Conservation (phyloP, 2,329 filamentous ascomycete genomes). For the Fusarium metavorans region DNA sequence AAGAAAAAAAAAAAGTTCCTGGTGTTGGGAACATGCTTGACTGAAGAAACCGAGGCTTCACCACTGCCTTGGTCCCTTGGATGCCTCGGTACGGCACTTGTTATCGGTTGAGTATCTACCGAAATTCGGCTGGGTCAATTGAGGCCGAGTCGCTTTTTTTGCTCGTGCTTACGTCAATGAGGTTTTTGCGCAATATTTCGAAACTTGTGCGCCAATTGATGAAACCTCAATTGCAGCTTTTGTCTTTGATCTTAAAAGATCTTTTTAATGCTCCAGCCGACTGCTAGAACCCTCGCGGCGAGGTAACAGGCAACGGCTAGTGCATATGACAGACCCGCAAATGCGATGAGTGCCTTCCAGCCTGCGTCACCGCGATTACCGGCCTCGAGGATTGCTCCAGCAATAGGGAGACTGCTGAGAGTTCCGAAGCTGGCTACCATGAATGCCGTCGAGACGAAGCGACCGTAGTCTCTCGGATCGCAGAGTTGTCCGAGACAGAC, state of each 20-base stretch:
- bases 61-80: constrained; percentile 4
- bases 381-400: constrained; percentile 52
- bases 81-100: constrained; percentile 17
- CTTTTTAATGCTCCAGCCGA: constrained; percentile 33
- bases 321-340: constrained; percentile 49
- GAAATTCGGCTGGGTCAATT: constrained; percentile 15
- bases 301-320: constrained; percentile 34
- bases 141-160: not conserved
- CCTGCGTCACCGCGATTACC: constrained; percentile 43
- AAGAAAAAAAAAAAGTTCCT: not conserved
- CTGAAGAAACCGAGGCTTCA: constrained; percentile 12
- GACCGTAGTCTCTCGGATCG: constrained; percentile 78
- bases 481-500: constrained; percentile 87
- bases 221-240: not conserved
- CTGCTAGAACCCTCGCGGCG: constrained; percentile 32
- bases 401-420: constrained; percentile 60
- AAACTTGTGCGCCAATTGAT: not conserved
- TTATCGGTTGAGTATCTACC: constrained; percentile 16
- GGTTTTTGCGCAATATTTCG: not conserved
- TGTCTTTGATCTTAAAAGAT: constrained; percentile 19
- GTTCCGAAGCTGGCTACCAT: constrained; percentile 82
- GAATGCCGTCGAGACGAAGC: constrained; percentile 82
- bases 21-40: not conserved
- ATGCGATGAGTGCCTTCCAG: constrained; percentile 54
- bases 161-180: not conserved